Base-by-base conservation (phyloP, 1,284 basidiomycete species). In the Leccinum solheimii region DNA sequence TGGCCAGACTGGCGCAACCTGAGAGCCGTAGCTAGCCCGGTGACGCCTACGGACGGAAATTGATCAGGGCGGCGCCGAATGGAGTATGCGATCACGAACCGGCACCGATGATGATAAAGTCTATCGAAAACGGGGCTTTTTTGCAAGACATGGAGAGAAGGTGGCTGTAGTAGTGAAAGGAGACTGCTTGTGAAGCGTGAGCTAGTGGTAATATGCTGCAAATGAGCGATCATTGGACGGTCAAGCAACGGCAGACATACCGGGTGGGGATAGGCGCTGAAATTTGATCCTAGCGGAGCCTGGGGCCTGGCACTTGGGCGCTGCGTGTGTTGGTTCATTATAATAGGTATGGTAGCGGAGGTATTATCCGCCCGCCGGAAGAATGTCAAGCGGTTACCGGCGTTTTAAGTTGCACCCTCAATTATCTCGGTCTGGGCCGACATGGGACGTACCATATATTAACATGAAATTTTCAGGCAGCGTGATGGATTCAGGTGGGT, bases 21-120 rank as follows among this genome's bases (percentile, higher is more conserved):
- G 66, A 80, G 80, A 9, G 84, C 85, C 14, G 77, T 77, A 1
- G 86, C 80, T 5, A 87, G 78, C 27, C 84, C 85, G 5, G 68
- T 70, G 51, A 80, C 69, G 21, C 81, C 81, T 81, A 48, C 13
- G 5, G 30, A 55, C 14, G 19, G 50, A 19, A 43, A 3, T 32
- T 14, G 27, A 11, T 56, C 59, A 32, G 56, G 14, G 30, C n/a
- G 14, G 14, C 16, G 8, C 40, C 32, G 38, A 13, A 6, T 7
- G 27, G 26, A 19, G 11, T 5, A 36, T 30, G 32, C 45, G 19
- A 14, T 30, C 5, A 66, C 72, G 49, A 43, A 79, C 81, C 79
- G 62, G 79, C 83, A 43, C 82, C 83, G n/a, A 85, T 70, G 58
- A 83, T 69, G 49, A 83, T 71, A 55, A 83, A 75, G 60, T 83